Evolutionary conservation across 2,329 filamentous ascomycete genomes (phyloP).

Genomic region (Huntiella abstrusa): DNA sequence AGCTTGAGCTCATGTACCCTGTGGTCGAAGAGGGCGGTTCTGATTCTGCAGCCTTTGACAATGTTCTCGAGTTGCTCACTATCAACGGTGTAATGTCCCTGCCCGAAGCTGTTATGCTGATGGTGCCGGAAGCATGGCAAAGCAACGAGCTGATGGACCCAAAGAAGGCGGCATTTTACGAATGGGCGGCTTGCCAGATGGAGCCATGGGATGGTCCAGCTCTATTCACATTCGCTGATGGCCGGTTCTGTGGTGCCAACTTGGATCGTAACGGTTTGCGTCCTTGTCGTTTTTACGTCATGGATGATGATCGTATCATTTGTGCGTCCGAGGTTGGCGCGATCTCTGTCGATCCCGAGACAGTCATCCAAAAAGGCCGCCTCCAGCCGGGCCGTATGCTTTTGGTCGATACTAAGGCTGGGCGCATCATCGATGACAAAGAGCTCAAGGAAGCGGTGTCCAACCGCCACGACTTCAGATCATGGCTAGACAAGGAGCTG

Average conservation of each 20-base stretch:
- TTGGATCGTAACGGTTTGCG: constrained; percentile 88
- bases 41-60: constrained; percentile 93
- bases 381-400: constrained; percentile 92
- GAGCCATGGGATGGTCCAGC: constrained; percentile 96
- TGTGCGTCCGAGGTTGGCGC: constrained; percentile 94
- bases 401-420: constrained; percentile 72
- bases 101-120: constrained; percentile 92
- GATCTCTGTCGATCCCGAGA: constrained; percentile 77
- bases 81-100: constrained; percentile 93
- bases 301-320: constrained; percentile 91
- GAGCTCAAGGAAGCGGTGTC: constrained; percentile 81
- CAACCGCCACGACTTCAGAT: constrained; percentile 69
- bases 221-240: constrained; percentile 91
- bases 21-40: constrained; percentile 94
- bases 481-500: constrained; percentile 74
- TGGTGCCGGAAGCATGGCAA: constrained; percentile 97
- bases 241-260: constrained; percentile 91
- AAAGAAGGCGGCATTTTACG: constrained; percentile 91
- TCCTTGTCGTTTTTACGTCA: constrained; percentile 91
- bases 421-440: constrained; percentile 82
- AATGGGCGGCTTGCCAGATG: constrained; percentile 98
- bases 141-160: constrained; percentile 83
- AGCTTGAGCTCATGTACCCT: constrained; percentile 77
- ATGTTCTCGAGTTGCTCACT: constrained; percentile 79
- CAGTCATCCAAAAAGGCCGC: constrained; percentile 79